Percentiles rank a stretch among this genome's conserved stretches.
These are phyloP conservation scores for Gloeopeniophorella convolvens DNA, from an alignment of 768 basidiomycete species.

Conservation along the genomic window DNA sequence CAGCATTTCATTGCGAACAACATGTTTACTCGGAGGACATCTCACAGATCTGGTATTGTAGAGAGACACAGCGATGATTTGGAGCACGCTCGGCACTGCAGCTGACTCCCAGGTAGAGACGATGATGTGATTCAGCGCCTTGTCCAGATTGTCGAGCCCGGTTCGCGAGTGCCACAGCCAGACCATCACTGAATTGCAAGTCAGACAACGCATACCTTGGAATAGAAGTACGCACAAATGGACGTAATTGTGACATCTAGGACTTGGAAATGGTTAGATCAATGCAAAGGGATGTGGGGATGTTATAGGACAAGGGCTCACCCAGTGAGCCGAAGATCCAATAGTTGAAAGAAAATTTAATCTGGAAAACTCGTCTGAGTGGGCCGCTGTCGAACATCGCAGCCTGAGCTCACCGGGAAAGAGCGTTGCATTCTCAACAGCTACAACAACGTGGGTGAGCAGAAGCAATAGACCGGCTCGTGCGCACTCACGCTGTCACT, in stretches of 20 bases:
- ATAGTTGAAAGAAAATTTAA: constrained; percentile 37
- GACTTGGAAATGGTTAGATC: constrained; percentile 24
- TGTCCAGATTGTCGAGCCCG: constrained; percentile 32
- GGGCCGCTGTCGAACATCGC: neutral
- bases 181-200: constrained; percentile 30
- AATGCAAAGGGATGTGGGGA: neutral
- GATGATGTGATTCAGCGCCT: constrained; percentile 35
- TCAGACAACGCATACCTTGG: neutral
- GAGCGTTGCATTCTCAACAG: constrained; percentile 15
- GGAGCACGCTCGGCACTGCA: constrained; percentile 30
- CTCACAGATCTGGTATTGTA: constrained; percentile 31
- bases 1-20: neutral
- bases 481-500: constrained; percentile 16
- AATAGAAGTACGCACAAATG: constrained; percentile 28
- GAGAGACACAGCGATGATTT: constrained; percentile 28
- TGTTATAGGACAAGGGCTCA: constrained; percentile 19
- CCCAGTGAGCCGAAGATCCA: constrained; percentile 42
- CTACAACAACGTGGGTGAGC: neutral
- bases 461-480: neutral
- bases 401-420: constrained; percentile 9
- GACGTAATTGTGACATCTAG: constrained; percentile 36
- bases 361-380: constrained; percentile 25
- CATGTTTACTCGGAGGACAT: neutral
- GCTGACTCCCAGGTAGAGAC: constrained; percentile 36
- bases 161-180: constrained; percentile 36